Evolutionary conservation across 2,329 filamentous ascomycete species (phyloP), one percentile per base, ranked within the genome.

Genomic region (Hyphodiscus sp.): DNA sequence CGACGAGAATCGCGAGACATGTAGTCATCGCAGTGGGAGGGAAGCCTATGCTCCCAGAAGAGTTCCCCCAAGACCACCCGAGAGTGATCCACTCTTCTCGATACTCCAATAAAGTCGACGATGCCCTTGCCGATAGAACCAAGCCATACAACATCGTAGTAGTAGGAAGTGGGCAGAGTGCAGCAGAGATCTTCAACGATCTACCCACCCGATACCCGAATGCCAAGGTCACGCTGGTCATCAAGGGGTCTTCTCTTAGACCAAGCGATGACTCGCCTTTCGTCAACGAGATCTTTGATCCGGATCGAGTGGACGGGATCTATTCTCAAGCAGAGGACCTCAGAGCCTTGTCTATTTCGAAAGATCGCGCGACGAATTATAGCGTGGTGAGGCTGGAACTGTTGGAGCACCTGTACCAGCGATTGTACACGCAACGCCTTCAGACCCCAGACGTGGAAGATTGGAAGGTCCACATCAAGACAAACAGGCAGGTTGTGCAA

Each of bases 251-350:
- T 61, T 90, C 92, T 47, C 73, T 96, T 54, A 83, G 86, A 61
- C 91, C 91, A 2, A 95, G 89, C 64, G 91, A 96, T 65, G 91
- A 96, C 42, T 29, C 45, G 2, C 49, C 47, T 13, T 49, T 48
- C 64, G 89, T 96, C 64, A 96, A 96, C 71, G 89, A 91, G 65
- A 87, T 96, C 67, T 96, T 96, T 76, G 90, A 96, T 73, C 91
- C 91, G 1, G 82, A 85, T 30, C 86, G 85, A 56, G 83, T 94
- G 44, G 87, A 95, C 69, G 76, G 76, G 48, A 79, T 95, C 60
- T 96, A 83, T 73, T 74, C 80, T 43, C 82, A 85, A 58, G 75
- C 86, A 1, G 72, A 82, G 1, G 75, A 77, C 47, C 76, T 83
- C 58, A 86, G 91, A 50, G 16, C 15, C 44, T 70, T 73, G 18